Conservation (phyloP, 1,139 yeast genomes). For the Schwanniomyces etchellsii region DNA sequence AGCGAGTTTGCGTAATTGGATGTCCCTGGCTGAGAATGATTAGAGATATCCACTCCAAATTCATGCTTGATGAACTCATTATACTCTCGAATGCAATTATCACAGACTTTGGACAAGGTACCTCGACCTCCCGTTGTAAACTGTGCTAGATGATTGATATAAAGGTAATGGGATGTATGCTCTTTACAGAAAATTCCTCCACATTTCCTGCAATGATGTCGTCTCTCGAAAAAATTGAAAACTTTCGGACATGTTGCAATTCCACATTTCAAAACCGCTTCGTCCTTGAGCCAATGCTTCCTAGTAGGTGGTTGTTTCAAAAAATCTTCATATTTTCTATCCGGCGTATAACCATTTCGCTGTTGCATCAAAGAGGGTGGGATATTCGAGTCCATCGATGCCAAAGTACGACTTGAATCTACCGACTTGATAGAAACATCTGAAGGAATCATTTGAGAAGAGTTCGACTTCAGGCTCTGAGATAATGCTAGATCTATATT, state of each 20-base stretch:
- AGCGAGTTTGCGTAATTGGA: not conserved
- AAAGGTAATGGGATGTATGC: constrained; percentile 48
- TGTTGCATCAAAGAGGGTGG: constrained; percentile 12
- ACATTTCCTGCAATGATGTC: constrained; percentile 93
- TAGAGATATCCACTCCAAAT: constrained; percentile 24
- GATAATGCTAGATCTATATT: not conserved
- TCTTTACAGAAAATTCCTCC: constrained; percentile 87
- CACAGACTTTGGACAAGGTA: constrained; percentile 73
- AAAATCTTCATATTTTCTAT: constrained; percentile 23
- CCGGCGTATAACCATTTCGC: constrained; percentile 7
- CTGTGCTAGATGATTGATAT: constrained; percentile 65
- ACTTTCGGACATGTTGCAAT: constrained; percentile 50
- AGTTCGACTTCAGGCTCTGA: constrained; percentile 3
- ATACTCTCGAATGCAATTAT: constrained; percentile 65
- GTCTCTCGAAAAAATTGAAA: constrained; percentile 73
- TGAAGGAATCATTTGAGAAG: constrained; percentile 9
- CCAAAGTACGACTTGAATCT: constrained; percentile 30
- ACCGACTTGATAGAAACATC: constrained; percentile 25
- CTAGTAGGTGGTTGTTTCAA: constrained; percentile 49
- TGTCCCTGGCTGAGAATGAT: not conserved
- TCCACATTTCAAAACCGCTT: constrained; percentile 56
- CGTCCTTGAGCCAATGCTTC: constrained; percentile 78
- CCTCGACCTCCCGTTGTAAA: constrained; percentile 75
- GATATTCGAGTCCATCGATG: constrained; percentile 25
- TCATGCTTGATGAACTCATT: constrained; percentile 43